A percentile compares a stretch with the other conserved stretches of the same genome.
Evolutionary conservation across 108 stramenopile species (phyloP).

Genomic region (Fragilaria crotonensis): DNA sequence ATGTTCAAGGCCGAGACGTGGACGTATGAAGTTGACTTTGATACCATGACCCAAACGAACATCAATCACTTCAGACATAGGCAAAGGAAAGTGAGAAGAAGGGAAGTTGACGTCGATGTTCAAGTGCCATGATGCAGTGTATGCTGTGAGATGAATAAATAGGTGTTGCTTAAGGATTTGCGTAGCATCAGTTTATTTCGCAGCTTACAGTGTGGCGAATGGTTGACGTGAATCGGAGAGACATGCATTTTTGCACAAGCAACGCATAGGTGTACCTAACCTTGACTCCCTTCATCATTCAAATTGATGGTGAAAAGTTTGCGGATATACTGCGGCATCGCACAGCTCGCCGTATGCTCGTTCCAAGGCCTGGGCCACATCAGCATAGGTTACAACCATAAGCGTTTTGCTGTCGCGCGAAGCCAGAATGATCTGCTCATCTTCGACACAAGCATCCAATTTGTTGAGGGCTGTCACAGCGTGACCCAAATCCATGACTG

Average conservation of each 20-base stretch:
- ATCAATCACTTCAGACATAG: not conserved
- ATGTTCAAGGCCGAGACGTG: constrained; percentile 1
- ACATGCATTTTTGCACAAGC: too few relatives aligned
- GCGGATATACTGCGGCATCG: too few relatives aligned
- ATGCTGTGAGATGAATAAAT: too few relatives aligned
- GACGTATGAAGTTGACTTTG: constrained; percentile 3
- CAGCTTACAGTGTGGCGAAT: too few relatives aligned
- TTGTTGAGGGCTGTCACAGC: constrained; percentile 82
- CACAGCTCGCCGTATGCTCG: constrained; percentile 67
- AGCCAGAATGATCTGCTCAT: constrained; percentile 81
- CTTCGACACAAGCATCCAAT: constrained; percentile 81
- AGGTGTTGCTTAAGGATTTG: too few relatives aligned
- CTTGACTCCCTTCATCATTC: too few relatives aligned
- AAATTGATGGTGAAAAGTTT: too few relatives aligned
- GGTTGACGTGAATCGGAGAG: too few relatives aligned
- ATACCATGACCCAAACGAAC: not conserved
- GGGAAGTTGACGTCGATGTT: not conserved
- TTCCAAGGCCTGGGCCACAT: constrained; percentile 81
- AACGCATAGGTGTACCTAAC: too few relatives aligned
- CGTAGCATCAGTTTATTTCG: too few relatives aligned
- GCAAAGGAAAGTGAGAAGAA: not conserved
- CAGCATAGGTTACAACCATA: constrained; percentile 84
- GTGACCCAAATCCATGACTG: constrained; percentile 92
- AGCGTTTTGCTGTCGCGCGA: constrained; percentile 84
- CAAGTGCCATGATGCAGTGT: too few relatives aligned